A percentile compares a stretch with the other conserved stretches of the same genome.
Evolutionary conservation across 441 rosid species (phyloP).

Genomic region (Breynia disticha): DNA sequence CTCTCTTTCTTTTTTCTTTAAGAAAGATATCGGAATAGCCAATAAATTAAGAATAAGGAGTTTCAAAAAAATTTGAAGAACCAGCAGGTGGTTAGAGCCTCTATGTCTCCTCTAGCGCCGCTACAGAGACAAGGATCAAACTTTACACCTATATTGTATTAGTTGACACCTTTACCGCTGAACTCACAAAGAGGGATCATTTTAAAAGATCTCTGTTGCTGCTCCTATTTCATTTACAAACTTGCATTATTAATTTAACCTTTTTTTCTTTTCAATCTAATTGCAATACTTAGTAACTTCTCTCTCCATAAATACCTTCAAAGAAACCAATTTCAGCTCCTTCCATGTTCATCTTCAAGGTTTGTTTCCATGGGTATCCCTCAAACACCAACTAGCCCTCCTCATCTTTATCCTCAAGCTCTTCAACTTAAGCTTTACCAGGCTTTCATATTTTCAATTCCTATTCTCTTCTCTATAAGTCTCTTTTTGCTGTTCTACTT

Average conservation of each 20-base stretch:
- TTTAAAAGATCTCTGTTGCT: slow-evolving; percentile 18
- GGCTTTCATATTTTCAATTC: slow-evolving; percentile 95
- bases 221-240: slow-evolving; percentile 12
- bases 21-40: too few relatives aligned
- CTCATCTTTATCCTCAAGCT: slow-evolving; percentile 75
- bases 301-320: slow-evolving; percentile 12
- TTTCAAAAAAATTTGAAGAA: too few relatives aligned
- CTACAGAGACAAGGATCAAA: too few relatives aligned
- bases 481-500: slow-evolving; percentile 79
- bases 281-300: slow-evolving; percentile 4
- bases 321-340: slow-evolving; percentile 12
- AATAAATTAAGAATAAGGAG: too few relatives aligned
- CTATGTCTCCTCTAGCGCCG: too few relatives aligned
- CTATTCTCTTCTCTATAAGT: slow-evolving; percentile 82
- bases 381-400: slow-evolving; percentile 37
- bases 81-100: too few relatives aligned
- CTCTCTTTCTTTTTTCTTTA: too few relatives aligned
- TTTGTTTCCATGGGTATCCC: slow-evolving; percentile 43
- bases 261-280: slow-evolving; percentile 12
- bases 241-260: slow-evolving; percentile 14
- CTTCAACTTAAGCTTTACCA: slow-evolving; percentile 88
- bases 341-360: not conserved
- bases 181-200: too few relatives aligned
- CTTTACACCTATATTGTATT: too few relatives aligned
- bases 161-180: too few relatives aligned